A percentile compares a stretch with the other conserved stretches of the same genome.
Evolutionary conservation across 2,329 filamentous ascomycete genomes (phyloP).

Genomic region (Pseudophaeomoniella oleicola): DNA sequence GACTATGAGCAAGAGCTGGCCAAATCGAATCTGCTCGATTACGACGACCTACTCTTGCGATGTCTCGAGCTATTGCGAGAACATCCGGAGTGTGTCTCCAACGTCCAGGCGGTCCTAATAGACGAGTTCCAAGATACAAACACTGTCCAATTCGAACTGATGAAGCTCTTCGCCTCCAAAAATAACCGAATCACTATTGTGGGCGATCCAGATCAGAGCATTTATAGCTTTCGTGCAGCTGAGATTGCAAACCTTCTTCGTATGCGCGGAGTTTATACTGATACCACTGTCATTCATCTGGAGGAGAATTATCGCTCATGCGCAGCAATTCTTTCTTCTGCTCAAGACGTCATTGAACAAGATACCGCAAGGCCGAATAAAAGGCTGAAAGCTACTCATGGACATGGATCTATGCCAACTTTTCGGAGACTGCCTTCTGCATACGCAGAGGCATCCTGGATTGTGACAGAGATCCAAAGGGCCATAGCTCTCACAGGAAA

Average conservation of each 20-base stretch:
- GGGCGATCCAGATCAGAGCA: conserved; percentile 93
- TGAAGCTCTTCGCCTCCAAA: conserved; percentile 68
- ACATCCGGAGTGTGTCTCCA: conserved; percentile 68
- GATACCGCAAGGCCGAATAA: conserved; percentile 71
- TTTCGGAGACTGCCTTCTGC: conserved; percentile 59
- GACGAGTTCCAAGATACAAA: conserved; percentile 99
- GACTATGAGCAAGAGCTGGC: conserved; percentile 67
- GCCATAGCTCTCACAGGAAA: conserved; percentile 55
- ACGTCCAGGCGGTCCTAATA: conserved; percentile 81
- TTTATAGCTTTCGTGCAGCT: conserved; percentile 88
- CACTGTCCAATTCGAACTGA: conserved; percentile 83
- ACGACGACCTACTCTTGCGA: conserved; percentile 77
- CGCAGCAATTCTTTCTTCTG: conserved; percentile 64
- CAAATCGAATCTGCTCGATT: conserved; percentile 73
- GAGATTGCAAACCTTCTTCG: conserved; percentile 78
- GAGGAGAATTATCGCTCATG: conserved; percentile 94
- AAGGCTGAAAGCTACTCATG: conserved; percentile 63
- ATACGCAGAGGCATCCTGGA: conserved; percentile 69
- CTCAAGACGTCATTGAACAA: conserved; percentile 79
- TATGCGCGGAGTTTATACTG: conserved; percentile 61
- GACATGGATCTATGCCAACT: conserved; percentile 64
- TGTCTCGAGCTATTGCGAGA: conserved; percentile 65
- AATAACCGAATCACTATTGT: conserved; percentile 77
- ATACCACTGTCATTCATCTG: conserved; percentile 68
- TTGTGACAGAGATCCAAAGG: conserved; percentile 69